Evolutionary conservation across 1,139 yeast species (phyloP).

Genomic region (Lodderomyces parapsilosis): DNA sequence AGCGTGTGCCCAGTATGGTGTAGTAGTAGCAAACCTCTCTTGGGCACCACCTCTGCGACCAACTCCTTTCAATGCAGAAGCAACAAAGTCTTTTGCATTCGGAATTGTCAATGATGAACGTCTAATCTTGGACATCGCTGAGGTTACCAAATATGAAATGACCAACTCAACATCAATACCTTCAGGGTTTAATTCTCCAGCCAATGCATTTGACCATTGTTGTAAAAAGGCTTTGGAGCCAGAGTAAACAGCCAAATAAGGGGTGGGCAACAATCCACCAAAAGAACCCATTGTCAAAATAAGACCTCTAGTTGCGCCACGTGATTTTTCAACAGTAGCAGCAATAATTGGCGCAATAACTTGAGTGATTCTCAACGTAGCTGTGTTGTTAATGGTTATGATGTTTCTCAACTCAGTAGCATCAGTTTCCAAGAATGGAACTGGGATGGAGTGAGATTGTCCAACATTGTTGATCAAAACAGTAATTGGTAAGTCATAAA

Average conservation of each 20-base stretch:
- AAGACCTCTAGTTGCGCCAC: slow-evolving; percentile 56
- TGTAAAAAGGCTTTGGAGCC: slow-evolving; percentile 96
- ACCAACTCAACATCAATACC: slow-evolving; percentile 84
- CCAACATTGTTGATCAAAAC: slow-evolving; percentile 92
- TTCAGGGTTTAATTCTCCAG: slow-evolving; percentile 73
- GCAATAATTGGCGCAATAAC: slow-evolving; percentile 66
- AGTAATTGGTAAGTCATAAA: slow-evolving; percentile 58
- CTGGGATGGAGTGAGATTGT: slow-evolving; percentile 91
- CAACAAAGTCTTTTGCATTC: slow-evolving; percentile 75
- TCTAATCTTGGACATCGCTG: slow-evolving; percentile 93
- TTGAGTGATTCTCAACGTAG: slow-evolving; percentile 83
- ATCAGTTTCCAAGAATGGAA: slow-evolving; percentile 81
- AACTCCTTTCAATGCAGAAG: slow-evolving; percentile 59
- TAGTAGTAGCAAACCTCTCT: slow-evolving; percentile 78
- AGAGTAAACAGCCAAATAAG: slow-evolving; percentile 87
- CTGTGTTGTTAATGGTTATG: slow-evolving; percentile 80
- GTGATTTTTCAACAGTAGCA: slow-evolving; percentile 41
- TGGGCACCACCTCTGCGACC: slow-evolving; percentile 94
- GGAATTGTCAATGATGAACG: slow-evolving; percentile 77
- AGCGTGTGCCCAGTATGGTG: slow-evolving; percentile 96
- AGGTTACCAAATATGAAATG: slow-evolving; percentile 88
- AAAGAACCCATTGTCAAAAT: slow-evolving; percentile 95
- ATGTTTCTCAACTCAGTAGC: slow-evolving; percentile 73
- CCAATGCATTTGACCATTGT: slow-evolving; percentile 85
- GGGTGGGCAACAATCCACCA: slow-evolving; percentile 92